phyloP scores from a whole-genome alignment of 352 stramenopile species.

The Phytophthora agathidicida region DNA sequence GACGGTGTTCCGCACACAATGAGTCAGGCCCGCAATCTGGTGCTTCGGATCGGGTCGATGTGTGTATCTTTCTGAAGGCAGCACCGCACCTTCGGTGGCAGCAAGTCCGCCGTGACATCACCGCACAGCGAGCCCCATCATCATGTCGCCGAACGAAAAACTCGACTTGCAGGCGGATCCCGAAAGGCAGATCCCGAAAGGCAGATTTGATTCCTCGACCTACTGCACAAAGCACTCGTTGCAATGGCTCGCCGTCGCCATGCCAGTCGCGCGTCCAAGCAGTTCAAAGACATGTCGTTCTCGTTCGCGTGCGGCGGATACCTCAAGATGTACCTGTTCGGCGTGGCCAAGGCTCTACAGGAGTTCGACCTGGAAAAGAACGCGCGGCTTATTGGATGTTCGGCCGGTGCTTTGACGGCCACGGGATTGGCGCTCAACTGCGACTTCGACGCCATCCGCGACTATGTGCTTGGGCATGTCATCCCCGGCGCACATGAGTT shows the following conservation, averaged over 20 bases:
- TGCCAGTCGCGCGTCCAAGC: background rate
- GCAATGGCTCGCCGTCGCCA: constrained; percentile 8
- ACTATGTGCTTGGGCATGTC: constrained; percentile 60
- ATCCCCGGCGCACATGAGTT: constrained; percentile 62
- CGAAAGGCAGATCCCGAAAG: no score
- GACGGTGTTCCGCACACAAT: background rate
- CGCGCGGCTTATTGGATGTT: constrained; percentile 79
- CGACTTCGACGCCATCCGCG: constrained; percentile 76
- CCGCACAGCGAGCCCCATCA: background rate
- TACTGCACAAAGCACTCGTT: background rate
- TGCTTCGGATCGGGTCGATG: constrained; percentile 3
- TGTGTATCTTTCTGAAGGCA: background rate
- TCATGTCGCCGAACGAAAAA: background rate
- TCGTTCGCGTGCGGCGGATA: constrained; percentile 85
- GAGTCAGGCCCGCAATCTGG: no score
- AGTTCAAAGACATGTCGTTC: constrained; percentile 49
- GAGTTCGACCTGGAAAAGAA: constrained; percentile 65
- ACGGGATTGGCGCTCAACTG: constrained; percentile 72
- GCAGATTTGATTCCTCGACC: constrained; percentile 17
- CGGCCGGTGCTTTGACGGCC: constrained; percentile 71
- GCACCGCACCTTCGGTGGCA: constrained; percentile 15
- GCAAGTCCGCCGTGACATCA: constrained; percentile 11
- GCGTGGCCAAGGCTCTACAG: constrained; percentile 86
- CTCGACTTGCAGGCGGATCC: constrained; percentile 5
- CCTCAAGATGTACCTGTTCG: constrained; percentile 91